These are phyloP conservation scores for Teratosphaeria epicoccoides DNA, from an alignment of 2,329 filamentous ascomycete genomes.

Conservation along the genomic window DNA sequence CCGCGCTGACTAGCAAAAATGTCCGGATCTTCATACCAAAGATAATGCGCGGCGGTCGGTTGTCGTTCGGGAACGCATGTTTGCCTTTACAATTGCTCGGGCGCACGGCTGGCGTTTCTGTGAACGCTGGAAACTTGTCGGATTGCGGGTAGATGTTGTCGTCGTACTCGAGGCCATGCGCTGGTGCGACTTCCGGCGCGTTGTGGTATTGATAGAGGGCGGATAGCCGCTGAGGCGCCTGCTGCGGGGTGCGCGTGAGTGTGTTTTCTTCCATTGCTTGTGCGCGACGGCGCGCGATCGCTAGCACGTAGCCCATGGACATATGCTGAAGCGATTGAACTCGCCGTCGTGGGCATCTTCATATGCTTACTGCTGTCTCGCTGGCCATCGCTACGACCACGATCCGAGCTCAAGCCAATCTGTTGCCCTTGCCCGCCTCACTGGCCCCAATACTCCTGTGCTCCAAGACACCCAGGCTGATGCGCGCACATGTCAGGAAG, in stretches of 20 bases:
- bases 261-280: background rate
- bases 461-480: too few relatives aligned
- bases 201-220: constrained; percentile 31
- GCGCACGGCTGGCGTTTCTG: constrained; percentile 17
- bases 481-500: background rate
- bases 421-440: too few relatives aligned
- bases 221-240: constrained; percentile 21
- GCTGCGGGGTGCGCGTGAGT: background rate
- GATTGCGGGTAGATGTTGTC: constrained; percentile 26
- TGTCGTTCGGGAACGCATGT: constrained; percentile 13
- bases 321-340: background rate
- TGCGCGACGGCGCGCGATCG: background rate
- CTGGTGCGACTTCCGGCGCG: constrained; percentile 29
- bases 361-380: background rate
- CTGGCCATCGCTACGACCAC: background rate
- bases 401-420: background rate
- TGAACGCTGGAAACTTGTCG: constrained; percentile 28
- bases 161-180: constrained; percentile 30
- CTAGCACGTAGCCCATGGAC: background rate
- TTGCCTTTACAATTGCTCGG: constrained; percentile 13
- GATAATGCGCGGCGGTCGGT: constrained; percentile 28
- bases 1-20: constrained; percentile 24
- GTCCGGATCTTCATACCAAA: constrained; percentile 30
- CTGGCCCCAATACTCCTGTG: too few relatives aligned
- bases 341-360: background rate